A percentile compares a stretch with the other conserved stretches of the same genome.
Conservation (phyloP, 2,329 filamentous ascomycete genomes). For the Arthrobotrys entomopaga region DNA sequence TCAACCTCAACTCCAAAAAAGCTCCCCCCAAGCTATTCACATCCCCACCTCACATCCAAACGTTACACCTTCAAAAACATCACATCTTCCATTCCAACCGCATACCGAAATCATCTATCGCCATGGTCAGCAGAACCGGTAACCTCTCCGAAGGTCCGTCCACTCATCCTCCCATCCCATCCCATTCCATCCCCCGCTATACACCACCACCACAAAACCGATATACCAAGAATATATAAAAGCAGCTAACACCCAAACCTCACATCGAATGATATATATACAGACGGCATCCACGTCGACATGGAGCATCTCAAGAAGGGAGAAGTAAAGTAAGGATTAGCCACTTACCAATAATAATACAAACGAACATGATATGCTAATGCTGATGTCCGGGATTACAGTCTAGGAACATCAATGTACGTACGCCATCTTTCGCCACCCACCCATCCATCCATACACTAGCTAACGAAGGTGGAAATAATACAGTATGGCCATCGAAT, state of each 20-base stretch:
- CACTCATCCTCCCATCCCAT: conserved; percentile 24
- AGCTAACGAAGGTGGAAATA: conserved; percentile 45
- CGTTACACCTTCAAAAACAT: conserved; percentile 5
- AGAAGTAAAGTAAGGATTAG: conserved; percentile 98
- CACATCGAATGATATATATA: not conserved
- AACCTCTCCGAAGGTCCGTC: conserved; percentile 71
- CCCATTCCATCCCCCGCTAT: too few species aligned
- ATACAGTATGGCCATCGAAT: conserved; percentile 94
- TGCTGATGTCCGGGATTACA: conserved; percentile 63
- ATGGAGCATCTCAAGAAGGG: conserved; percentile 99
- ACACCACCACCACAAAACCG: too few species aligned
- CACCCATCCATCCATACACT: not conserved
- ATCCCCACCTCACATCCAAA: conserved; percentile 29
- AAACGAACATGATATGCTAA: conserved; percentile 50
- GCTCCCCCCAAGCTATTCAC: conserved; percentile 33
- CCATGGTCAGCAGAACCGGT: conserved; percentile 67
- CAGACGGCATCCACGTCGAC: conserved; percentile 98
- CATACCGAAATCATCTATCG: conserved; percentile 12
- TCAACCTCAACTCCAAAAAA: conserved; percentile 41
- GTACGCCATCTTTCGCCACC: conserved; percentile 60
- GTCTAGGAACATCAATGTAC: conserved; percentile 97
- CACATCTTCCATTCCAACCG: conserved; percentile 15
- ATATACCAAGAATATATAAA: too few species aligned
- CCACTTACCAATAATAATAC: too few species aligned
- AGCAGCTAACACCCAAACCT: conserved; percentile 16